Base-by-base conservation (phyloP, 2,329 filamentous ascomycete genomes). In the Aureobasidium vineae region DNA sequence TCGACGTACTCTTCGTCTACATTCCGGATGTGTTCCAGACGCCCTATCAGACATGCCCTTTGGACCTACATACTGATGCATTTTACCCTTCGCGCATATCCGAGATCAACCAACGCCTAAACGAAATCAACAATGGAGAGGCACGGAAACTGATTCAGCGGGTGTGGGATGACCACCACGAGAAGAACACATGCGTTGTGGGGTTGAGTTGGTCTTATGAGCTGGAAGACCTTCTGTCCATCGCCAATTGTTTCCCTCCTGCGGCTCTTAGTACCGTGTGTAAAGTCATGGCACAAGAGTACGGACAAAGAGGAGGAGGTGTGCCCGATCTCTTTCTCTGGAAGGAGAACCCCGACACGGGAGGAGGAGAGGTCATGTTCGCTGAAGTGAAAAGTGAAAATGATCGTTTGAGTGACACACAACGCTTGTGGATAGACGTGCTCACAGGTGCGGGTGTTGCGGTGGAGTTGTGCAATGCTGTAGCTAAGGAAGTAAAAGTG, bases 1-100 rank as follows among this genome's bases (percentile, higher is more conserved):
- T 89, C 80, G 94, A 99, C 77, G 86, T 98, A 28, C 81, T 99
- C 7, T 98, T 98, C 78, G 83, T 92, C 31, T 97, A 96, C 77
- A 86, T 98, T 5, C 94, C 95, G 31, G 97, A 98, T 72, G 94
- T 99, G 65, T 99, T 99, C 77, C 94, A 98, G 76, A 99, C 95
- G 6, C 86, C 90, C 0, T 99, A 91, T 75, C 95, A 99, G 77
- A 96, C 92, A 0, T 97, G 92, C 73, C 95, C 95, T 0, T 80
- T 99, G 3, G 95, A 99, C 76, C 81, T 99, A 6, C 90, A 96
- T 75, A 97, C 93, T 0, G 95, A 99, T 75, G 88, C 90, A 2
- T 99, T 99, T 79, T 98, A 91, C 74, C 86, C 91, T 0, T 87
- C 88, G 0, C 86, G 95, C n/a, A 87, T 90, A 41, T 92, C 89